phyloP scores from a whole-genome alignment of 495 filamentous ascomycete species.

The Polyplosphaeria fusca region DNA sequence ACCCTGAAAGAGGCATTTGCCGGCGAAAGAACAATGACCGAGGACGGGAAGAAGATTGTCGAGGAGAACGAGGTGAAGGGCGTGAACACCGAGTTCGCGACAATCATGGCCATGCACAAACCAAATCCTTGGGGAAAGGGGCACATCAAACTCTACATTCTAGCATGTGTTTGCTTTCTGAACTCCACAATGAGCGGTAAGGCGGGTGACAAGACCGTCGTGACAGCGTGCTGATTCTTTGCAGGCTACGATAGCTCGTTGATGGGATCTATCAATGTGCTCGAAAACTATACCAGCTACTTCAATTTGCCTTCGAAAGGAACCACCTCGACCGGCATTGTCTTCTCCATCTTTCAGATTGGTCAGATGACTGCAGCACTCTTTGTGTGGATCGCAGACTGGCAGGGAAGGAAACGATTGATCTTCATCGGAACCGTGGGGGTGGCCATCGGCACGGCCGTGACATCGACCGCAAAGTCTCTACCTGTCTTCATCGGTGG shows the following conservation, averaged over 20 bases:
- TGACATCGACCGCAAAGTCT: slow-evolving; percentile 24
- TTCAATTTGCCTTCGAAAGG: slow-evolving; percentile 21
- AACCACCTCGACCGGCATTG: slow-evolving; percentile 24
- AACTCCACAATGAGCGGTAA: slow-evolving; percentile 28
- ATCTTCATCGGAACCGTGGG: slow-evolving; percentile 28
- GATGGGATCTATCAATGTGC: slow-evolving; percentile 29
- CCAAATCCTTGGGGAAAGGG: slow-evolving; percentile 25
- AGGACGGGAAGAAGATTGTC: slow-evolving; percentile 24
- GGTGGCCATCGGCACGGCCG: slow-evolving; percentile 20
- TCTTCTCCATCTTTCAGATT: slow-evolving; percentile 29
- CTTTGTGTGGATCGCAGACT: slow-evolving; percentile 30
- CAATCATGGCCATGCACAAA: slow-evolving; percentile 24
- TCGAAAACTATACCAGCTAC: slow-evolving; percentile 28
- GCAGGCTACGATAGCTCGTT: slow-evolving; percentile 24
- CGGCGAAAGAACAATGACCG: slow-evolving; percentile 13
- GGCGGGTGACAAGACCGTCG: background rate
- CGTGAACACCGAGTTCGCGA: slow-evolving; percentile 19
- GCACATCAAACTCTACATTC: slow-evolving; percentile 14
- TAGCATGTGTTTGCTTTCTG: slow-evolving; percentile 16
- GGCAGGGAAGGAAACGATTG: slow-evolving; percentile 12
- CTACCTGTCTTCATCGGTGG: slow-evolving; percentile 27
- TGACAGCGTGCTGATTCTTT: background rate
- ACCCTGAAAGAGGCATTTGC: background rate
- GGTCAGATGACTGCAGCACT: slow-evolving; percentile 29
- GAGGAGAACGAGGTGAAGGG: slow-evolving; percentile 11